Evolutionary conservation across 495 filamentous ascomycete species (phyloP).

Genomic region (Podospora sp.): DNA sequence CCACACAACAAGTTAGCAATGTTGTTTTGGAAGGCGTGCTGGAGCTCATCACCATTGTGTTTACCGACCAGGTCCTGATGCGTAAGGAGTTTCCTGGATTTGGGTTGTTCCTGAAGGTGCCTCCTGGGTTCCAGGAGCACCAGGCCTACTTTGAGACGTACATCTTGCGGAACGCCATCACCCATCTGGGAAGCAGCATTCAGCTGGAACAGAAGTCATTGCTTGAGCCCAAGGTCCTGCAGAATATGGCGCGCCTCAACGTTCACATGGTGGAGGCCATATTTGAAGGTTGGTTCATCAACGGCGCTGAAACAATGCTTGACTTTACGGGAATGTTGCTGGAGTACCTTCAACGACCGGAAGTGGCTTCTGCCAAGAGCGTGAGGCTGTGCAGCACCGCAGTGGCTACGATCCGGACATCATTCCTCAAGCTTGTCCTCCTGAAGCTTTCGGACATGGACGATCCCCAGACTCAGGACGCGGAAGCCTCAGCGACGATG

Average conservation of each 20-base stretch:
- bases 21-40: conserved; percentile 73
- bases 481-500: conserved; percentile 67
- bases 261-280: conserved; percentile 83
- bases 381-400: conserved; percentile 86
- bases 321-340: conserved; percentile 84
- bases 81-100: conserved; percentile 91
- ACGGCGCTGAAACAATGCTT: conserved; percentile 77
- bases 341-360: conserved; percentile 86
- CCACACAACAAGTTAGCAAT: conserved; percentile 60
- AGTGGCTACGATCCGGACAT: conserved; percentile 69
- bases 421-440: conserved; percentile 74
- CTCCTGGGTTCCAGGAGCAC: conserved; percentile 88
- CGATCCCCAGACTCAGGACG: conserved; percentile 56
- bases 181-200: conserved; percentile 67
- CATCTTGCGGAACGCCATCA: conserved; percentile 73
- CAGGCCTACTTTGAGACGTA: conserved; percentile 95
- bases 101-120: conserved; percentile 83
- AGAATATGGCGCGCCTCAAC: conserved; percentile 79
- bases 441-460: conserved; percentile 83
- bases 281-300: conserved; percentile 94
- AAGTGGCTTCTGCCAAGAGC: conserved; percentile 75
- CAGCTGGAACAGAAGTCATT: conserved; percentile 71
- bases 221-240: conserved; percentile 80
- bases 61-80: conserved; percentile 76
- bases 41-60: conserved; percentile 74